Conservation (phyloP, 257 asterid genomes). For the Scutellaria minor region DNA sequence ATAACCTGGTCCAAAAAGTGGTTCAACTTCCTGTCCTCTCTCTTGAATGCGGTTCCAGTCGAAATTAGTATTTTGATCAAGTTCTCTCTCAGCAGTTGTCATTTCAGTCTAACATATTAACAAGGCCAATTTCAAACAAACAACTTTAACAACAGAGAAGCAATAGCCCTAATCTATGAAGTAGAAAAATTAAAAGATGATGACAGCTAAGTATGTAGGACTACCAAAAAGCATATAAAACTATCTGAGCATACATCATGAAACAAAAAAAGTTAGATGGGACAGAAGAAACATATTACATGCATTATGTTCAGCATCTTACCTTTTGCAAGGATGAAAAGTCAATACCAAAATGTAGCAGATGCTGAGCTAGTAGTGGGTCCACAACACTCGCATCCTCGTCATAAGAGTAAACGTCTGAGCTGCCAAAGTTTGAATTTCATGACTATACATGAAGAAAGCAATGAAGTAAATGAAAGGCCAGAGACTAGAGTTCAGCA, state of each 20-base stretch:
- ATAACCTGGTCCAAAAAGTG: slow-evolving; percentile 93
- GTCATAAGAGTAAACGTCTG: slow-evolving; percentile 97
- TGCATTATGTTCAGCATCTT: slow-evolving; percentile 39
- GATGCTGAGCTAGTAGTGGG: slow-evolving; percentile 95
- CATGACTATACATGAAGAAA: slow-evolving; percentile 57
- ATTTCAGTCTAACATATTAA: slow-evolving; percentile 71
- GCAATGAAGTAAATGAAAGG: slow-evolving; percentile 11
- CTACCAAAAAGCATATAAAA: slow-evolving; percentile 11
- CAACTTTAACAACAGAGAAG: slow-evolving; percentile 12
- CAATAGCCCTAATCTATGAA: not conserved
- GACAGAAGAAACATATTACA: slow-evolving; percentile 22
- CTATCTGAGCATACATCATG: slow-evolving; percentile 21
- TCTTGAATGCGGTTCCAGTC: slow-evolving; percentile 99
- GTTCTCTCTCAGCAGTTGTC: slow-evolving; percentile 99
- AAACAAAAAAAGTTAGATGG: slow-evolving; percentile 12
- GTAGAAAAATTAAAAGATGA: slow-evolving; percentile 20
- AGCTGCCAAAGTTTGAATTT: slow-evolving; percentile 84
- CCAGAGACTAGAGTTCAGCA: not conserved
- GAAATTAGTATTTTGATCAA: slow-evolving; percentile 87
- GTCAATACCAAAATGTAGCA: slow-evolving; percentile 94
- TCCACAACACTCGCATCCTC: slow-evolving; percentile 94
- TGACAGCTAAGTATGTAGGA: not conserved
- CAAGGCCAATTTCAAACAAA: slow-evolving; percentile 23
- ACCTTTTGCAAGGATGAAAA: slow-evolving; percentile 98
- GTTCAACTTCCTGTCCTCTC: slow-evolving; percentile 87